Percentiles rank a stretch among this genome's conserved stretches.
These are phyloP conservation scores for Colletotrichum truncatum DNA, from an alignment of 2,329 filamentous ascomycete genomes.

Conservation along the genomic window DNA sequence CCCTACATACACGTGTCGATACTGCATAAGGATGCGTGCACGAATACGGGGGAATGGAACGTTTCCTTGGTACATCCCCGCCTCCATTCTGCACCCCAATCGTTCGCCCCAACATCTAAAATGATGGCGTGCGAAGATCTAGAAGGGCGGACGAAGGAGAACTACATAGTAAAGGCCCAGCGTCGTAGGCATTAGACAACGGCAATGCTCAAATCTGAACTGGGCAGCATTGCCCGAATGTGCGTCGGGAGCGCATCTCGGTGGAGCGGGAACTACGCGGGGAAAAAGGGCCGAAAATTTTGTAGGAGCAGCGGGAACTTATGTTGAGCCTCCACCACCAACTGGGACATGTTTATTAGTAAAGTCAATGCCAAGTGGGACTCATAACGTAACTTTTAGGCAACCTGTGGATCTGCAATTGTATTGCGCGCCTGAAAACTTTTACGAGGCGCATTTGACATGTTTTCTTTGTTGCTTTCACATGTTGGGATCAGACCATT, in stretches of 20 bases:
- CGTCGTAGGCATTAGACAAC: background rate
- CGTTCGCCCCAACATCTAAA: background rate
- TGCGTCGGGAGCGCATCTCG: background rate
- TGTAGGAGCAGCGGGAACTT: background rate
- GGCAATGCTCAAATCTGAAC: no score
- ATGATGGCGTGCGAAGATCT: background rate
- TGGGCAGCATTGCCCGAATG: background rate
- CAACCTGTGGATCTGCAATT: conserved; percentile 15
- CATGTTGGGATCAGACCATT: background rate
- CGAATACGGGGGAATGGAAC: conserved; percentile 13
- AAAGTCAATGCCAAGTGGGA: conserved; percentile 13
- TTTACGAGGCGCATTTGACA: conserved; percentile 18
- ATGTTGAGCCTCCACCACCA: conserved; percentile 3
- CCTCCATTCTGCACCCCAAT: background rate
- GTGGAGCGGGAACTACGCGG: conserved; percentile 21
- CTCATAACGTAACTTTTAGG: conserved; percentile 28
- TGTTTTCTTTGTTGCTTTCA: background rate
- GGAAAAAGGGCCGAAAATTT: conserved; percentile 20
- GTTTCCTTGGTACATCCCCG: background rate
- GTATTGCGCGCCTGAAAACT: conserved; percentile 18
- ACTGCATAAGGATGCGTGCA: background rate
- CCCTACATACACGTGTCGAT: background rate
- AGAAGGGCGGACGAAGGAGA: background rate
- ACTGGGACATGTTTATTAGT: conserved; percentile 17
- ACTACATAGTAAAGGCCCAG: background rate